phyloP scores from a whole-genome alignment of 2,329 filamentous ascomycete species.

The Elsinoe necatrix region DNA sequence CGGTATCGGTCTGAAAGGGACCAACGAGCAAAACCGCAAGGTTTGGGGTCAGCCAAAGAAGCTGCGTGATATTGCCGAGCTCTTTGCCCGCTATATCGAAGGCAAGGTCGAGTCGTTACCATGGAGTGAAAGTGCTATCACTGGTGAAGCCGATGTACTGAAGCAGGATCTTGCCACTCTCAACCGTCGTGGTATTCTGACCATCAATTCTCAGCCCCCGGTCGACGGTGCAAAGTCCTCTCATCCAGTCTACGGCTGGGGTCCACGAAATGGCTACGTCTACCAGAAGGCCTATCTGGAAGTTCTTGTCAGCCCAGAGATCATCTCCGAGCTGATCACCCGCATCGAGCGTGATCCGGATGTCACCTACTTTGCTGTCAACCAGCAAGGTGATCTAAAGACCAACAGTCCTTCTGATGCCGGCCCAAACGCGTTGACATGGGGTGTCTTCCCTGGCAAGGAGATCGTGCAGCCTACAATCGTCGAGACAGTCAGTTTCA shows the following conservation, averaged over 20 bases:
- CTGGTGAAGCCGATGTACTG: slow-evolving; percentile 71
- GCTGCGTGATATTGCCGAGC: slow-evolving; percentile 67
- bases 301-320: slow-evolving; percentile 70
- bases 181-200: slow-evolving; percentile 79
- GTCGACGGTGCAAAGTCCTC: slow-evolving; percentile 85
- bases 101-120: slow-evolving; percentile 74
- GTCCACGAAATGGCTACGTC: slow-evolving; percentile 87
- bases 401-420: slow-evolving; percentile 79
- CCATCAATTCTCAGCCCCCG: slow-evolving; percentile 95
- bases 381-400: slow-evolving; percentile 68
- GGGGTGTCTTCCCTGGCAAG: slow-evolving; percentile 97
- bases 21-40: slow-evolving; percentile 91
- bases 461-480: slow-evolving; percentile 99
- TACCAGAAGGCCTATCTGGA: slow-evolving; percentile 98
- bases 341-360: slow-evolving; percentile 71
- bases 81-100: slow-evolving; percentile 80
- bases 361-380: slow-evolving; percentile 90
- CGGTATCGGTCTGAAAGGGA: slow-evolving; percentile 85
- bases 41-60: slow-evolving; percentile 83
- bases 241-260: slow-evolving; percentile 85
- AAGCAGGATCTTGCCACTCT: slow-evolving; percentile 67
- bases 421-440: slow-evolving; percentile 88
- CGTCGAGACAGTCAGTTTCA: slow-evolving; percentile 92
- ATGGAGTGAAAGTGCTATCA: slow-evolving; percentile 88
- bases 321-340: slow-evolving; percentile 67